Evolutionary conservation across 2,329 filamentous ascomycete genomes (phyloP).

Genomic region (Fusarium proliferatum): DNA sequence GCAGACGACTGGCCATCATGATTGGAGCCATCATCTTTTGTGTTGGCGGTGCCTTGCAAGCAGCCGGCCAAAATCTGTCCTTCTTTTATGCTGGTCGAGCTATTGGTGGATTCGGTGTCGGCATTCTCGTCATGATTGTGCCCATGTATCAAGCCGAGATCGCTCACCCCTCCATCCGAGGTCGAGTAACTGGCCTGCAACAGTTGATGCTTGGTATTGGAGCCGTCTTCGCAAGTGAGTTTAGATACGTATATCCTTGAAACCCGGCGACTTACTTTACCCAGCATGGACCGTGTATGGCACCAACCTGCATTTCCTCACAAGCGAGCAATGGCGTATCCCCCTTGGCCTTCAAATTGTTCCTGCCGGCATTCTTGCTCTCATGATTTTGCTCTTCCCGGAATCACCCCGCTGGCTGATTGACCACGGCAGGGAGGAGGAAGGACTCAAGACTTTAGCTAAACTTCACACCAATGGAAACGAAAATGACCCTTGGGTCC

Average conservation of each 20-base stretch:
- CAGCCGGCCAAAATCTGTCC: neutral
- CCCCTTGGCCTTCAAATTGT: neutral
- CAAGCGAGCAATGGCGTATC: neutral
- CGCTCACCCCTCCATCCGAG: neutral
- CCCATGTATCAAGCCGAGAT: neutral
- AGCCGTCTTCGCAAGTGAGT: neutral
- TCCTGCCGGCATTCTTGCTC: neutral
- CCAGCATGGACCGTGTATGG: neutral
- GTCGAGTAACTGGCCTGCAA: neutral
- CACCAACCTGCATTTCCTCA: neutral
- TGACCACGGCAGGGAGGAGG: neutral
- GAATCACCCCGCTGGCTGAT: neutral
- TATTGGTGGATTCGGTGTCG: neutral
- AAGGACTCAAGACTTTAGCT: neutral
- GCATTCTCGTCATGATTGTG: neutral
- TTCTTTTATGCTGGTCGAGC: neutral
- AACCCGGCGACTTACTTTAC: neutral
- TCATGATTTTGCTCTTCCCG: neutral
- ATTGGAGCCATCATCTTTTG: neutral
- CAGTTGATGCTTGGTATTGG: neutral
- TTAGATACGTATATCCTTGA: accelerated
- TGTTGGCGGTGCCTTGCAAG: neutral
- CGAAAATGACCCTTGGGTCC: neutral
- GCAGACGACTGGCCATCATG: neutral
- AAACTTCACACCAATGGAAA: neutral